Evolutionary conservation across 768 basidiomycete species (phyloP).

Genomic region (Neoboletus brunneissimus): DNA sequence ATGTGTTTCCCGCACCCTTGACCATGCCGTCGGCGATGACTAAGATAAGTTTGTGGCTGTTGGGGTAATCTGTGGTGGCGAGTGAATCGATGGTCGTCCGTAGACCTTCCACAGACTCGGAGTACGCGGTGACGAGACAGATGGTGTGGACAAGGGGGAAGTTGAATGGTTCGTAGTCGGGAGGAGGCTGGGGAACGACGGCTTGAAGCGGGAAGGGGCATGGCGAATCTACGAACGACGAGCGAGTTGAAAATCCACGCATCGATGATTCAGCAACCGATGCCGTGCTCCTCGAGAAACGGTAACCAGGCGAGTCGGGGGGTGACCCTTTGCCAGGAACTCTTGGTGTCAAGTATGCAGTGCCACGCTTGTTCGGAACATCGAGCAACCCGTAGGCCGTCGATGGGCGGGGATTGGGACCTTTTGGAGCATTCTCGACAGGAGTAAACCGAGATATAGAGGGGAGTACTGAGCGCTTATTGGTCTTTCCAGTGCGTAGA

Average conservation of each 20-base stretch:
- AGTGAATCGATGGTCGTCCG: conserved; percentile 98
- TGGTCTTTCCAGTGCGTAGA: conserved; percentile 45
- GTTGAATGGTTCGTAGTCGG: conserved; percentile 92
- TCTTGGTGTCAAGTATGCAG: conserved; percentile 45
- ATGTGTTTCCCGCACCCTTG: conserved; percentile 85
- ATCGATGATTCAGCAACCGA: conserved; percentile 54
- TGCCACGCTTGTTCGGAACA: conserved; percentile 58
- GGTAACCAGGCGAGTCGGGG: conserved; percentile 67
- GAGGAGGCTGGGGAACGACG: conserved; percentile 89
- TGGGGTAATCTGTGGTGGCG: conserved; percentile 97
- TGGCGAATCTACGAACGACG: conserved; percentile 60
- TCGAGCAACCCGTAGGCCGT: conserved; percentile 70
- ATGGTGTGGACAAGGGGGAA: conserved; percentile 94
- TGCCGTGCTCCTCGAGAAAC: conserved; percentile 78
- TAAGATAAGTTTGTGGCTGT: conserved; percentile 92
- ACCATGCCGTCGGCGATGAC: conserved; percentile 99
- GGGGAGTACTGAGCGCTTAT: conserved; percentile 62
- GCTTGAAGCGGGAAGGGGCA: conserved; percentile 93
- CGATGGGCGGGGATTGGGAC: conserved; percentile 49
- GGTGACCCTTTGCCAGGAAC: conserved; percentile 55
- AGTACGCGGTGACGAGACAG: conserved; percentile 96
- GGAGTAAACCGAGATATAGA: conserved; percentile 74
- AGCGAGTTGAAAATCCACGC: conserved; percentile 35
- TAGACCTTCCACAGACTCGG: conserved; percentile 93
- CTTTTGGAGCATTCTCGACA: conserved; percentile 56